Evolutionary conservation across 148 eudicot species (phyloP).

Genomic region (Bassia scoparia): DNA sequence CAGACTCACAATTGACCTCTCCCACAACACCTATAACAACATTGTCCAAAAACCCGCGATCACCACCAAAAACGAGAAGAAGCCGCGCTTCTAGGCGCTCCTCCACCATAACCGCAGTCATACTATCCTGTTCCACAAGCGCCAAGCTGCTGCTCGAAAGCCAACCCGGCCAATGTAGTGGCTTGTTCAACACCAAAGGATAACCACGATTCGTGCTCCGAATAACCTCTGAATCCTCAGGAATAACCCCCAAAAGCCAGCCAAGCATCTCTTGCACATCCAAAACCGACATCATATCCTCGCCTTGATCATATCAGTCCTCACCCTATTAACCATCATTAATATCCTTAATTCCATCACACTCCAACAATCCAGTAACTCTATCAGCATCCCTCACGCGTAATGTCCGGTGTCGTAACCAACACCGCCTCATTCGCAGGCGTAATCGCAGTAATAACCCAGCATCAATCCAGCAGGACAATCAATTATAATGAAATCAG

Average conservation of each 20-base stretch:
- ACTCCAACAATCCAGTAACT: slow-evolving; percentile 88
- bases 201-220: slow-evolving; percentile 91
- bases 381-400: slow-evolving; percentile 83
- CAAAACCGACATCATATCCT: slow-evolving; percentile 97
- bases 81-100: slow-evolving; percentile 92
- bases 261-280: slow-evolving; percentile 99
- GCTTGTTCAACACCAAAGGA: slow-evolving; percentile 86
- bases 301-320: slow-evolving; percentile 93
- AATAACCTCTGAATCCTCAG: slow-evolving; percentile 94
- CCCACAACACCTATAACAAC: slow-evolving; percentile 8
- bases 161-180: slow-evolving; percentile 90
- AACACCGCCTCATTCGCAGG: slow-evolving; percentile 94
- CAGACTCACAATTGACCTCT: slow-evolving; percentile 11
- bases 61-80: slow-evolving; percentile 84
- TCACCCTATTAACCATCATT: slow-evolving; percentile 94
- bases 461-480: slow-evolving; percentile 95
- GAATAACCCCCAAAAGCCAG: slow-evolving; percentile 80
- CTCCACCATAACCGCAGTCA: slow-evolving; percentile 97
- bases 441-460: slow-evolving; percentile 90
- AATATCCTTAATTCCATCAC: slow-evolving; percentile 93
- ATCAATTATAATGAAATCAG: slow-evolving; percentile 81
- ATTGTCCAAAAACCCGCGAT: slow-evolving; percentile 7
- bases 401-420: slow-evolving; percentile 93
- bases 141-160: slow-evolving; percentile 99
- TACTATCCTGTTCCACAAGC: slow-evolving; percentile 89